These are phyloP conservation scores for Alternaria atra DNA, from an alignment of 2,329 filamentous ascomycete species.

Conservation along the genomic window DNA sequence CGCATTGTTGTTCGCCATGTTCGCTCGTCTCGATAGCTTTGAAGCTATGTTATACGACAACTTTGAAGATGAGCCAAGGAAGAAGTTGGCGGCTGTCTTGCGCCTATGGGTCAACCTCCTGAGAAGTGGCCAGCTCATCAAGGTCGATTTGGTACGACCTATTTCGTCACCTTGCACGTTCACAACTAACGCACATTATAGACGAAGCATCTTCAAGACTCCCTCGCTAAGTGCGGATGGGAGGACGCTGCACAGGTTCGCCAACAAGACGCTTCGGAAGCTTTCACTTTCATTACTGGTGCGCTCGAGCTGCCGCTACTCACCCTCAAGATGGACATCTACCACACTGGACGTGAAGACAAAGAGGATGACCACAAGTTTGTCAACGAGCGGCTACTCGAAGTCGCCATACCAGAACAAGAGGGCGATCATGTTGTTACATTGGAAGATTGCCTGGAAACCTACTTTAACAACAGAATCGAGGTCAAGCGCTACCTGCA, in stretches of 20 bases:
- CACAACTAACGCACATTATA: conserved; percentile 47
- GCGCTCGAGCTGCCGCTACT: conserved; percentile 86
- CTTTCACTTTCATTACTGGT: conserved; percentile 93
- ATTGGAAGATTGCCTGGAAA: conserved; percentile 89
- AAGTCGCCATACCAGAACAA: conserved; percentile 86
- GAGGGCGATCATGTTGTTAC: conserved; percentile 74
- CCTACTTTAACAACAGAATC: conserved; percentile 93
- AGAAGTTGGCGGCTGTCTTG: conserved; percentile 78
- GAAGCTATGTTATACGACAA: conserved; percentile 89
- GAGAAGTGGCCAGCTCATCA: conserved; percentile 83
- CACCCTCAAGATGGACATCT: conserved; percentile 92
- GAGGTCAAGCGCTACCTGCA: conserved; percentile 83
- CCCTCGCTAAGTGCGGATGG: conserved; percentile 89
- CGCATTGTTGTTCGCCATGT: conserved; percentile 93
- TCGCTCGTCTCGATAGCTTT: conserved; percentile 86
- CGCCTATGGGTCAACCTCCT: conserved; percentile 94
- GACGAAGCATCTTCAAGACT: conserved; percentile 84
- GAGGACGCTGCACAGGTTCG: conserved; percentile 76
- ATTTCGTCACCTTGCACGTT: background rate
- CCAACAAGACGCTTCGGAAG: conserved; percentile 96
- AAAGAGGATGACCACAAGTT: conserved; percentile 92
- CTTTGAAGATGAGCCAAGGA: conserved; percentile 75
- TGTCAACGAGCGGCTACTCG: conserved; percentile 87
- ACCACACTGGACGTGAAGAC: conserved; percentile 85
- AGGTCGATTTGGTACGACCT: conserved; percentile 76